Evolutionary conservation across 805 yeast species (phyloP), one percentile per base, ranked within the genome.

Genomic region (Metschnikowia borealis): DNA sequence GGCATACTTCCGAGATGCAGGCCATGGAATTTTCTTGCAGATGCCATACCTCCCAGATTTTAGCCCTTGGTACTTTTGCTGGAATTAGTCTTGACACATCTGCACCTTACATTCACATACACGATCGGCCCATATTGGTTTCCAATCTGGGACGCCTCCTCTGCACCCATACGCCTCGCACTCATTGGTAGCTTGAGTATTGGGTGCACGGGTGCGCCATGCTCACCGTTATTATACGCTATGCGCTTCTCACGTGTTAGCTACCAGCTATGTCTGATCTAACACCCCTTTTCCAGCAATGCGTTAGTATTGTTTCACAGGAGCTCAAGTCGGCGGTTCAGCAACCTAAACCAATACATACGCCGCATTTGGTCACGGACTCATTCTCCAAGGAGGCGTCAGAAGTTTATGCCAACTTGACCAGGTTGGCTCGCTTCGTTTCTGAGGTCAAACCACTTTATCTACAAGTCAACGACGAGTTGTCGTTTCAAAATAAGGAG

Each of bases 241-340:
- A 33, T n/a, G 31, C 38, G 45, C 45, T 42, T 20, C 20, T 42
- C 38, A 42, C 38, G 11, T 18, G 13, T 36, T 15, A 32, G 29
- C 18, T 10, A 18, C 20, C 36, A 15, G 14, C 38, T 31, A 78
- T 78, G 81, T 59, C 79, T 8, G 81, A 79, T 54, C 64, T 73
- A 48, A 79, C 82, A 3, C 78, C 79, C 2, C 61, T 76, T 36
- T 79, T 79, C 61, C 58, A 59, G 32, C 75, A 76, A 54, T 78
- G 82, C 55, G 77, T 75, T 4, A 51, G 62, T 3, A 77, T 79
- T n/a, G 64, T 79, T 47, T 59, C 70, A 55, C 53, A 67, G 48
- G 71, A 77, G 57, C 44, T 65, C 39, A 37, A 36, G 13, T 51
- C 56, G 3, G 46, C 48, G 36, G 44, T 50, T 3, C 39, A 31